Evolutionary conservation across 129 eudicot species (phyloP).

Genomic region (Artemisia annua): DNA sequence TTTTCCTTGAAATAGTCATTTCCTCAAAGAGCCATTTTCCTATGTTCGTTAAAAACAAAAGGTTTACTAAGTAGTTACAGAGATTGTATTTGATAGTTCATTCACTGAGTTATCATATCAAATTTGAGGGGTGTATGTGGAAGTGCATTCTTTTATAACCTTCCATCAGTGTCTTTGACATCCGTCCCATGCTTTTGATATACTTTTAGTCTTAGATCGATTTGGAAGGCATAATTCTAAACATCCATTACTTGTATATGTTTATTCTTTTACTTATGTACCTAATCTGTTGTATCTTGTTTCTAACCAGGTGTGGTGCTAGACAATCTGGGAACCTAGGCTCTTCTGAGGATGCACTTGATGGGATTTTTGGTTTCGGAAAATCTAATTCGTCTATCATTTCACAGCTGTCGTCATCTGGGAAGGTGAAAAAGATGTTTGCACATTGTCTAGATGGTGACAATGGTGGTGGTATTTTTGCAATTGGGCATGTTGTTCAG

Average conservation of each 20-base stretch:
- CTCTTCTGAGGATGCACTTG: slow-evolving; percentile 83
- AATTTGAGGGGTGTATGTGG: slow-evolving; percentile 1
- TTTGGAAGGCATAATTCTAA: slow-evolving; percentile 2
- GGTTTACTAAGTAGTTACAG: too few species aligned
- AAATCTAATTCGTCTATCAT: slow-evolving; percentile 82
- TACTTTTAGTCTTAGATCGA: background rate
- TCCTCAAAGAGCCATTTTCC: too few species aligned
- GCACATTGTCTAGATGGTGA: slow-evolving; percentile 96
- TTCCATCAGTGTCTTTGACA: background rate
- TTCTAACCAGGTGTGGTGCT: slow-evolving; percentile 68
- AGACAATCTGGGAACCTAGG: slow-evolving; percentile 68
- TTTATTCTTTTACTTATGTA: slow-evolving; percentile 15
- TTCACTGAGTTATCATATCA: background rate
- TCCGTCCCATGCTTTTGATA: background rate
- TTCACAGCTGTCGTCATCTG: slow-evolving; percentile 87
- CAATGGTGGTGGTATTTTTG: slow-evolving; percentile 94
- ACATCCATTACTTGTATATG: slow-evolving; percentile 6
- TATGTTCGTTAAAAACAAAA: too few species aligned
- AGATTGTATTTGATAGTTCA: slow-evolving; percentile 1
- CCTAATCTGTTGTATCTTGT: slow-evolving; percentile 17
- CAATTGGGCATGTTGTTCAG: slow-evolving; percentile 88
- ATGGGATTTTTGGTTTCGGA: slow-evolving; percentile 93
- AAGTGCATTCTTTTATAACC: background rate
- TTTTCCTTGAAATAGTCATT: too few species aligned
- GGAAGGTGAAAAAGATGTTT: slow-evolving; percentile 89